phyloP scores from a whole-genome alignment of 495 filamentous ascomycete species.

The Xylaria curta region DNA sequence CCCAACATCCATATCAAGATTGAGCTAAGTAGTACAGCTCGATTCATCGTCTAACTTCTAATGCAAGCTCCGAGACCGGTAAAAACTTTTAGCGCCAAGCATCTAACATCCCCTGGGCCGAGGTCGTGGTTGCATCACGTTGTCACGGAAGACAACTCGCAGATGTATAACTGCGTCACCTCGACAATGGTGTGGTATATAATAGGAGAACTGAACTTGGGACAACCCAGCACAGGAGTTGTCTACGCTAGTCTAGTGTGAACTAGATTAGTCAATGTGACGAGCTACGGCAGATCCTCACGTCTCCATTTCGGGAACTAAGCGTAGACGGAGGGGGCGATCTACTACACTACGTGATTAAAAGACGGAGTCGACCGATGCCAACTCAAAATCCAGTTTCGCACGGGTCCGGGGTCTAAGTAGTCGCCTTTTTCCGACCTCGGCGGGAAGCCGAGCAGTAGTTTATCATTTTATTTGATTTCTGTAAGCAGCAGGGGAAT shows the following conservation, averaged over 20 bases:
- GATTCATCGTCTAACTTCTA: not conserved
- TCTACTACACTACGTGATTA: not conserved
- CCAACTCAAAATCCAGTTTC: not conserved
- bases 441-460: not conserved
- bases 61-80: not conserved
- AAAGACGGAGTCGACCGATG: constrained; percentile 18
- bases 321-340: not conserved
- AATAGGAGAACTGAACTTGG: not conserved
- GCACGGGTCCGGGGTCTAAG: not conserved
- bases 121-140: constrained; percentile 16
- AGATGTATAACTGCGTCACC: not conserved
- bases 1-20: not conserved
- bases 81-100: not conserved
- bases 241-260: constrained; percentile 13
- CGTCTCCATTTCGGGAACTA: constrained; percentile 28
- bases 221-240: constrained; percentile 4
- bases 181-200: not conserved
- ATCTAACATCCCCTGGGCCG: not conserved
- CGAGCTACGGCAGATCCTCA: not conserved
- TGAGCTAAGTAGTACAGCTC: not conserved
- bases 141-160: not conserved
- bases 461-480: not conserved
- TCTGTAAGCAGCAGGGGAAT: not conserved
- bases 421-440: constrained; percentile 1
- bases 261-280: constrained; percentile 6